Evolutionary conservation across 139 green algal genomes (phyloP).

Genomic region (Haematococcus sp.): DNA sequence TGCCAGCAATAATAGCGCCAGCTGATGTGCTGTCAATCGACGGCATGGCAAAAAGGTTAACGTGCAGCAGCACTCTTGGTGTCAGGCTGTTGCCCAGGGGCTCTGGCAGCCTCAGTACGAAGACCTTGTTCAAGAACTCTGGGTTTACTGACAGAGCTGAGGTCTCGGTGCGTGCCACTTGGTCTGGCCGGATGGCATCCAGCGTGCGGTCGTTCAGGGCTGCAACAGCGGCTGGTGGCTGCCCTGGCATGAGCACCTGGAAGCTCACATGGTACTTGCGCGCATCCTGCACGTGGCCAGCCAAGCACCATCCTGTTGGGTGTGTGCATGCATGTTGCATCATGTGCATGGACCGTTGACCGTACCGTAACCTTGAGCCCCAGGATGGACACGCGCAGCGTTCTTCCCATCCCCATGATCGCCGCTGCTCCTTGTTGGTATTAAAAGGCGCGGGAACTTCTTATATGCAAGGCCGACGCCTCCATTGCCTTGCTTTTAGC

Average conservation of each 20-base stretch:
- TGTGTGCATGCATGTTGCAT: background rate
- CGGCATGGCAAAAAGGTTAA: constrained; percentile 24
- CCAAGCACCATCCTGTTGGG: background rate
- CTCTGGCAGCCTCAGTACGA: constrained; percentile 34
- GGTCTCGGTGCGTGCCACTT: constrained; percentile 40
- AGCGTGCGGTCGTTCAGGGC: background rate
- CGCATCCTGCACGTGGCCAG: constrained; percentile 2
- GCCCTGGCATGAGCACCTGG: constrained; percentile 14
- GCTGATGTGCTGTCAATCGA: background rate
- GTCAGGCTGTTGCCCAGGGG: constrained; percentile 8
- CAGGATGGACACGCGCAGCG: background rate
- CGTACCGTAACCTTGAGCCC: constrained; percentile 2
- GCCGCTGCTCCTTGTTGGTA: too few species aligned
- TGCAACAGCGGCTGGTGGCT: constrained; percentile 12
- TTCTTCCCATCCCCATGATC: background rate
- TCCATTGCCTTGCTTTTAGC: too few species aligned
- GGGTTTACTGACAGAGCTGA: constrained; percentile 20
- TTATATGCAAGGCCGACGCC: too few species aligned
- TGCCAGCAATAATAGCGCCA: constrained; percentile 15
- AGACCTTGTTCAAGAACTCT: constrained; percentile 28
- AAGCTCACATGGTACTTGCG: constrained; percentile 18
- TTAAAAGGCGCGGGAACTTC: too few species aligned
- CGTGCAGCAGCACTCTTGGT: constrained; percentile 21
- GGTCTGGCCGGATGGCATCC: background rate
- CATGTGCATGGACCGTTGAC: background rate